Evolutionary conservation across 1,284 basidiomycete genomes (phyloP).

Genomic region (Takashimella koratensis): DNA sequence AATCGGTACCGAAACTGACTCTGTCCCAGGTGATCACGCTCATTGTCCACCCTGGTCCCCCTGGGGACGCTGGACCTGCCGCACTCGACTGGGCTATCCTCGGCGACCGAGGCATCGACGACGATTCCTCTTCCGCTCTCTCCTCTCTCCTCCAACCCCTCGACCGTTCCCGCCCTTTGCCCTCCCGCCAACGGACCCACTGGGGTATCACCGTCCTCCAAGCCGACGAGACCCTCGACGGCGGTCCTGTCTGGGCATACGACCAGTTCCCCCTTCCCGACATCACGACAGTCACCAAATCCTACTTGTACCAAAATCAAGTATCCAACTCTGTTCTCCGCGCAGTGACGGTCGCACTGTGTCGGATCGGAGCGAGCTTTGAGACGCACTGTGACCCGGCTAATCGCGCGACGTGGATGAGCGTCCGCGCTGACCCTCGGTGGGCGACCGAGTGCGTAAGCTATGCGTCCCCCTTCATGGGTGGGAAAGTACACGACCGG

Average conservation of each 20-base stretch:
- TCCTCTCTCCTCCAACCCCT: conserved; percentile 25
- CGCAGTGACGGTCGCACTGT: conserved; percentile 46
- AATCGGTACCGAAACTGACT: neutral
- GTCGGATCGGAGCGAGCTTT: conserved; percentile 33
- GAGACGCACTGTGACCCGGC: conserved; percentile 8
- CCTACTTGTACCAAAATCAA: conserved; percentile 49
- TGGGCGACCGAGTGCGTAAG: conserved; percentile 38
- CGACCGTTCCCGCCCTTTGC: conserved; percentile 17
- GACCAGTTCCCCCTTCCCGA: conserved; percentile 50
- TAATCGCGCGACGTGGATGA: conserved; percentile 7
- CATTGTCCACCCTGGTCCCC: conserved; percentile 53
- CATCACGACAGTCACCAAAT: conserved; percentile 45
- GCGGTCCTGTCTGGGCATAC: conserved; percentile 53
- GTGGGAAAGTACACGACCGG: conserved; percentile 45
- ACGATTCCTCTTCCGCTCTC: conserved; percentile 39
- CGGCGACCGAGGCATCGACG: conserved; percentile 47
- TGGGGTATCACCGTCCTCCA: conserved; percentile 52
- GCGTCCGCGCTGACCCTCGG: conserved; percentile 10
- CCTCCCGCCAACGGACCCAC: conserved; percentile 36
- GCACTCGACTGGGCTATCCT: conserved; percentile 52
- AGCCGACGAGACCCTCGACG: conserved; percentile 51
- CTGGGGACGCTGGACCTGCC: conserved; percentile 52
- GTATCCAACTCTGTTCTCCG: conserved; percentile 46
- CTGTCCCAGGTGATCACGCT: conserved; percentile 47
- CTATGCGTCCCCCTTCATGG: conserved; percentile 38